phyloP scores from a whole-genome alignment of 208 protist genomes.

The Tritrichomonas foetus region DNA sequence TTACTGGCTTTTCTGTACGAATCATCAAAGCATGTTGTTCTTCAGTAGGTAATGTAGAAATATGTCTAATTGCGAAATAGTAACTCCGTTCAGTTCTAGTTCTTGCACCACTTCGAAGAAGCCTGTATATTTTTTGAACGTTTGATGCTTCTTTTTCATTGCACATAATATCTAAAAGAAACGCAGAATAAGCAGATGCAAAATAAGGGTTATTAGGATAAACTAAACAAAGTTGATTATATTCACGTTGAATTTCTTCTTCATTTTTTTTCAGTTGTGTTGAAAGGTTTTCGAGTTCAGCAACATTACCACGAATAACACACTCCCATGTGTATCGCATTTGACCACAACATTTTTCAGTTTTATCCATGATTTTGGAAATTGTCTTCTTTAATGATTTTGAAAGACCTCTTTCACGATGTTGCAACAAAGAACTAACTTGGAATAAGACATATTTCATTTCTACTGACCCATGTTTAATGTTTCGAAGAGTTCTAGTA shows the following conservation, averaged over 20 bases:
- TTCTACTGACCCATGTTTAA: background rate
- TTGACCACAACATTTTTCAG: background rate
- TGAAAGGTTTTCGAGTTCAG: background rate
- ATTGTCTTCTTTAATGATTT: conserved; percentile 6
- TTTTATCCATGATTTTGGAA: background rate
- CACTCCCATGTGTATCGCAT: background rate
- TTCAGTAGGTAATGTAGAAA: background rate
- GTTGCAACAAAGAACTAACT: background rate
- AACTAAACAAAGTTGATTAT: background rate
- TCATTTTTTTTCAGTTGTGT: background rate
- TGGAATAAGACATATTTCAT: background rate
- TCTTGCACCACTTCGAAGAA: background rate
- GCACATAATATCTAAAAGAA: background rate
- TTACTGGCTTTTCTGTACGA: background rate
- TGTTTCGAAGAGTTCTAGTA: background rate
- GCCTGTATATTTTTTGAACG: background rate
- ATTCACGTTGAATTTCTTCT: background rate
- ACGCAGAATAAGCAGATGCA: background rate
- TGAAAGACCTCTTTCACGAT: background rate
- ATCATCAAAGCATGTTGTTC: background rate
- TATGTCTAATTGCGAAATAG: background rate
- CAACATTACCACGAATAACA: background rate
- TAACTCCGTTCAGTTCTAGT: background rate
- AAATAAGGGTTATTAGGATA: conserved; percentile 28
- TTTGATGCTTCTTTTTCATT: background rate